Evolutionary conservation across 2,329 filamentous ascomycete genomes (phyloP).

Genomic region (Nigrospora osmanthi): DNA sequence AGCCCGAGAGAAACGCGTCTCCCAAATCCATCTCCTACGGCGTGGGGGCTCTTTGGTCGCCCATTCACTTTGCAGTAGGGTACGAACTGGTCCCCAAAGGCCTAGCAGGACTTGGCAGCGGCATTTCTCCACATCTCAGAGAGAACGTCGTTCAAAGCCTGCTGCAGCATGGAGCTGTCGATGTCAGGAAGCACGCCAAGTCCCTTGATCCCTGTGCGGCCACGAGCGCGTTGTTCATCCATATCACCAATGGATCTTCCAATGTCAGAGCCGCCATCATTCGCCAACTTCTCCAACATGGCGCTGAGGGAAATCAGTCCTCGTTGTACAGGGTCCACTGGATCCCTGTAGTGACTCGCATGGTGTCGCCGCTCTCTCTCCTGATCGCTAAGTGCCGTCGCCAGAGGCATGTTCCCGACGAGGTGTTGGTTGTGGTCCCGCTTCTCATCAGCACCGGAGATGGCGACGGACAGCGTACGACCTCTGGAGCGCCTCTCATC

Average conservation of each 20-base stretch:
- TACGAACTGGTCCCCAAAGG: not conserved
- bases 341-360: not conserved
- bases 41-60: not conserved
- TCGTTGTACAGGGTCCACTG: too few relatives aligned
- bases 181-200: not conserved
- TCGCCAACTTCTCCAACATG: too few relatives aligned
- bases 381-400: not conserved
- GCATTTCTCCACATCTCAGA: not conserved
- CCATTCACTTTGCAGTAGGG: too few relatives aligned
- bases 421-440: not conserved
- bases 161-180: not conserved
- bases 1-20: not conserved
- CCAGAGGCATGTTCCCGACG: not conserved
- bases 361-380: not conserved
- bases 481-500: not conserved
- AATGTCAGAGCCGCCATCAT: too few relatives aligned
- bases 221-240: not conserved
- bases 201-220: not conserved
- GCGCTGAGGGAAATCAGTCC: too few relatives aligned
- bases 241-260: too few relatives aligned
- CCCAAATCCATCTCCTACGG: not conserved
- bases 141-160: not conserved
- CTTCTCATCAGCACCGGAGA: not conserved
- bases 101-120: not conserved
- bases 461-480: not conserved